Evolutionary conservation across 164 flowering plant species (phyloP).

Genomic region (Vitis rotundifolia): DNA sequence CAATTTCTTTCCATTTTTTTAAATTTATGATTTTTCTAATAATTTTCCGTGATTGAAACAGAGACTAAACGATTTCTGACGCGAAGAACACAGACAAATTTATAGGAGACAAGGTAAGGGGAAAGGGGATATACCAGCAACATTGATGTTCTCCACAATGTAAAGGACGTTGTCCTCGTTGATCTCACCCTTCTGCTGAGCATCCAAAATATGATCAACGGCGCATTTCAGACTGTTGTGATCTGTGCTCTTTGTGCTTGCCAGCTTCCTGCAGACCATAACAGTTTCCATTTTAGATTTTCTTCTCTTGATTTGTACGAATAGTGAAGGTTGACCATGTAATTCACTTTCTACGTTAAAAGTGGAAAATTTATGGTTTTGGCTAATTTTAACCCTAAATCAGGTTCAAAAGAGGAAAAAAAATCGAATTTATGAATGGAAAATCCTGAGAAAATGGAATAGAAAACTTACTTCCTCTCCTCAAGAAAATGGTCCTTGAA

Average conservation of each 20-base stretch:
- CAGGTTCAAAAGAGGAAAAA: not conserved
- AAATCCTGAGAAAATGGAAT: not conserved
- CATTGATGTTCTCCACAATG: slow-evolving; percentile 93
- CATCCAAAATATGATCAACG: slow-evolving; percentile 86
- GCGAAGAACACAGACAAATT: not conserved
- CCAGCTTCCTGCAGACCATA: slow-evolving; percentile 48
- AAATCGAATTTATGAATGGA: not conserved
- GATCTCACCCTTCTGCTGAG: slow-evolving; percentile 89
- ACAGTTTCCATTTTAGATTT: not conserved
- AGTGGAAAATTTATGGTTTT: no score
- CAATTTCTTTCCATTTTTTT: no score
- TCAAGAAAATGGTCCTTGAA: slow-evolving; percentile 88
- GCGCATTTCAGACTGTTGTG: slow-evolving; percentile 70
- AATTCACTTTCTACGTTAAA: no score
- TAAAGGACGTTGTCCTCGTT: slow-evolving; percentile 91
- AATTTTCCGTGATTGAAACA: no score
- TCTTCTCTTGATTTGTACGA: no score
- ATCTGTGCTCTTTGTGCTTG: slow-evolving; percentile 46
- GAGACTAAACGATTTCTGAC: no score
- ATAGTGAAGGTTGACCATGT: no score
- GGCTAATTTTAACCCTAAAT: not conserved
- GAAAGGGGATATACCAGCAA: slow-evolving; percentile 58
- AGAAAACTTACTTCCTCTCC: slow-evolving; percentile 74
- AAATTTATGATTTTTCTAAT: no score
- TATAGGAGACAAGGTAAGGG: not conserved